These are phyloP conservation scores for Starmerella bombi DNA, from an alignment of 805 yeast species.

Conservation along the genomic window DNA sequence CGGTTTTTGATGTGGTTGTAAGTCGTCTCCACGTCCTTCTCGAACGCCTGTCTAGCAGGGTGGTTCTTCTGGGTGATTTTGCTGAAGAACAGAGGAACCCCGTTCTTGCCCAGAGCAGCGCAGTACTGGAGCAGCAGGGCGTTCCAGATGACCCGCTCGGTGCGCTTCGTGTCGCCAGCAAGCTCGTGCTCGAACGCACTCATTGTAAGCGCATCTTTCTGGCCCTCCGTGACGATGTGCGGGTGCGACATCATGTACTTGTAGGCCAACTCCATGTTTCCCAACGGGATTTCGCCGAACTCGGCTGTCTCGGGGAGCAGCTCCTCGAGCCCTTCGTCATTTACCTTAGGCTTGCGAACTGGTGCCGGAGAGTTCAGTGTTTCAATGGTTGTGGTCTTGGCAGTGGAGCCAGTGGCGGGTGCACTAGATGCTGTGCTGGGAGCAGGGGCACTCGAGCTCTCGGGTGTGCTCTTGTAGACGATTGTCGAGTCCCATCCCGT, in stretches of 20 bases:
- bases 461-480: slow-evolving; percentile 39
- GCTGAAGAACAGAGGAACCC: slow-evolving; percentile 54
- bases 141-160: slow-evolving; percentile 63
- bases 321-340: slow-evolving; percentile 22
- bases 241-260: slow-evolving; percentile 42
- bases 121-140: slow-evolving; percentile 69
- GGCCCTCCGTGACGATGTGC: slow-evolving; percentile 61
- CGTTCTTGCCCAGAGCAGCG: slow-evolving; percentile 29
- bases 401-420: slow-evolving; percentile 23
- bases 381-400: slow-evolving; percentile 24
- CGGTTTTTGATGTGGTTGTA: slow-evolving; percentile 61
- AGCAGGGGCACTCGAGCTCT: slow-evolving; percentile 17
- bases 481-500: slow-evolving; percentile 85
- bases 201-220: slow-evolving; percentile 87
- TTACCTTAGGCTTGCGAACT: slow-evolving; percentile 12
- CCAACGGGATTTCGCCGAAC: slow-evolving; percentile 45
- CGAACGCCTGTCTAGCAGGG: slow-evolving; percentile 59
- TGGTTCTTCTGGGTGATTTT: slow-evolving; percentile 41
- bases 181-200: slow-evolving; percentile 77
- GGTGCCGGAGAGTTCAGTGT: slow-evolving; percentile 24
- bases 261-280: slow-evolving; percentile 39
- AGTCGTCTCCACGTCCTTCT: slow-evolving; percentile 61
- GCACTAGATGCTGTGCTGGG: slow-evolving; percentile 11
- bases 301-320: slow-evolving; percentile 50
- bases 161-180: slow-evolving; percentile 39